phyloP scores from a whole-genome alignment of 2,329 filamentous ascomycete genomes.

The Polytolypa hystricis region DNA sequence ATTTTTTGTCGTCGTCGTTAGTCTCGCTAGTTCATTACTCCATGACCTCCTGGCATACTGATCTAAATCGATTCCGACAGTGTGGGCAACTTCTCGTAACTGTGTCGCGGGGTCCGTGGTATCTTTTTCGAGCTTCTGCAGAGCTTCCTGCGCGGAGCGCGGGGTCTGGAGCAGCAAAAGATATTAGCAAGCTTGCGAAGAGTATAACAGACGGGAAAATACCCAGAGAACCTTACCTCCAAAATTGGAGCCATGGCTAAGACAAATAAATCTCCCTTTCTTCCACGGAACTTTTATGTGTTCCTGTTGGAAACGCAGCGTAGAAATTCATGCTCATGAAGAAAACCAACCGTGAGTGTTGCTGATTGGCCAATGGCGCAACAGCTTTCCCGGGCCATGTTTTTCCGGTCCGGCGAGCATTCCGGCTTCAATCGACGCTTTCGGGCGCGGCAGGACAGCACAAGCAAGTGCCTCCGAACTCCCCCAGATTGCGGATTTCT shows the following conservation, averaged over 20 bases:
- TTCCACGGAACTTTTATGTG: no score
- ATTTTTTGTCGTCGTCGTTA: not conserved
- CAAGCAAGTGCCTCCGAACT: no score
- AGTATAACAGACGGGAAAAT: not conserved
- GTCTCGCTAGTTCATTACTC: not conserved
- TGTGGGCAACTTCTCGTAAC: constrained; percentile 32
- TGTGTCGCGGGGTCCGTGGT: constrained; percentile 28
- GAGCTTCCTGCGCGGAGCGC: constrained; percentile 32
- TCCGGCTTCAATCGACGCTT: no score
- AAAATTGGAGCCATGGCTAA: constrained; percentile 25
- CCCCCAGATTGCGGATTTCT: no score
- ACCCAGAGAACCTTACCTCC: constrained; percentile 21
- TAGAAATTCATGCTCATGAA: no score
- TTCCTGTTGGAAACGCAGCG: no score
- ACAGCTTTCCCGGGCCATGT: constrained; percentile 16
- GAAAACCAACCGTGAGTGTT: constrained; percentile 8
- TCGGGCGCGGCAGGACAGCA: no score
- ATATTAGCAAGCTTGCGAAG: constrained; percentile 5
- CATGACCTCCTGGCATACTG: constrained; percentile 14
- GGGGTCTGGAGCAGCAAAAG: constrained; percentile 19
- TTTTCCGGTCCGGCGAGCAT: constrained; percentile 25
- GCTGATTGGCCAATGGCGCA: constrained; percentile 11
- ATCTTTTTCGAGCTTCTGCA: constrained; percentile 35
- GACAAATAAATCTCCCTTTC: no score
- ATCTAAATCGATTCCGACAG: constrained; percentile 30